Base-by-base conservation (phyloP, 2,329 filamentous ascomycete species). In the Xylaria sp. region DNA sequence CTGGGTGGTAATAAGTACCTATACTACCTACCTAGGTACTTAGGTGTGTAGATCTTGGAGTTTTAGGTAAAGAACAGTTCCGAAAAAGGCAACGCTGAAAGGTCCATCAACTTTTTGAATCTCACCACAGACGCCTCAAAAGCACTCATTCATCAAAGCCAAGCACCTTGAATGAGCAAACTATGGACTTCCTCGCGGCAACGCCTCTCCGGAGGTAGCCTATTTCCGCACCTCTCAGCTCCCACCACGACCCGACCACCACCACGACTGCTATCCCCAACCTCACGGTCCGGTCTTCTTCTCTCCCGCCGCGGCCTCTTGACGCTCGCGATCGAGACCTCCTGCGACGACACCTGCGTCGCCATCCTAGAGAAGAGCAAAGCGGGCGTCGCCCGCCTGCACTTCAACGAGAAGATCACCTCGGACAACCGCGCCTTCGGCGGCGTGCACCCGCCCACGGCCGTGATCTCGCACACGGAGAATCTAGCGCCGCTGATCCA, bases 321-420 rank as follows among this genome's bases (percentile, higher is more conserved):
- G 20, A 89, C 86, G 5, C 85, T 95, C 55, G 92, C 92, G 59
- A 94, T 96, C 75, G 92, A 96, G 78, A 91, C 91, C 10, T 94
- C 91, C 2, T 96, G 95, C 84, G 95, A 98, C 80, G 95, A 98
- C 81, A 97, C 94, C 0, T 94, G 92, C 65, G 94, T 97, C 22
- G 91, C 95, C 33, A 80, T 98, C 54, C 84, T 97, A 44, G 87
- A 92, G 61, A 90, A 89, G 15, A 36, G 31, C 47, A 29, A 72
- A 73, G 79, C 33, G 69, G 74, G 73, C 59, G 62, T 78, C 53
- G 88, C 90, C 10, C 82, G 80, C 5, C 84, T 97, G 2, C 88
- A 91, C 72, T 96, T 93, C 82, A 90, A 97, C 77, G 85, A 90
- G 73, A 96, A 92, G 73, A 80, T 95, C 69, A 96, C 94, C 0